phyloP scores from a whole-genome alignment of 2,329 filamentous ascomycete species.

The Xylariaceae sp. region DNA sequence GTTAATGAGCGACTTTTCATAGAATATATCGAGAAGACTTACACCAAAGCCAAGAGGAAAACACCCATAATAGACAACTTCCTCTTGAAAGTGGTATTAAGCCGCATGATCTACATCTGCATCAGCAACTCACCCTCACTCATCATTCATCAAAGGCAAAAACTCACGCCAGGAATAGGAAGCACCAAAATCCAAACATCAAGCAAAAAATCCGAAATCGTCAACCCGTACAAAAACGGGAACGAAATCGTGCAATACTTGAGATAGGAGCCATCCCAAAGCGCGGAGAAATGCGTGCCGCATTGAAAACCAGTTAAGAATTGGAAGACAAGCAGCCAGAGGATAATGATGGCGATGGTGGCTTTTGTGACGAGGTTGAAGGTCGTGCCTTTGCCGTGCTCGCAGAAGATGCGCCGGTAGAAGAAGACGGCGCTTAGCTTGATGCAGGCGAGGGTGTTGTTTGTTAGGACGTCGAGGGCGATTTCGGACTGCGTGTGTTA shows the following conservation, averaged over 20 bases:
- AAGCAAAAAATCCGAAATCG: conserved; percentile 22
- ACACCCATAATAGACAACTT: not conserved
- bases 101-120: not conserved
- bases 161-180: conserved; percentile 12
- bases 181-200: conserved; percentile 22
- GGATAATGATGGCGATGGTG: not conserved
- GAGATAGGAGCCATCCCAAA: conserved; percentile 22
- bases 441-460: not conserved
- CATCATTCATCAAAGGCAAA: no score
- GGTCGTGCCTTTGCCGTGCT: not conserved
- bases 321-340: conserved; percentile 8
- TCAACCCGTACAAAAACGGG: conserved; percentile 17
- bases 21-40: not conserved
- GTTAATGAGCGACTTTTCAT: not conserved
- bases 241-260: conserved; percentile 22
- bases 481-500: not conserved
- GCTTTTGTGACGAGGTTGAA: not conserved
- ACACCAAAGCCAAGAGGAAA: not conserved
- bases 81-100: not conserved
- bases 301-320: conserved; percentile 23
- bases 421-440: conserved; percentile 4
- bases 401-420: conserved; percentile 23
- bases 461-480: conserved; percentile 7
- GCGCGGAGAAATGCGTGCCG: conserved; percentile 21
- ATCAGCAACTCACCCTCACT: no score